These are phyloP conservation scores for Solanum phureja DNA, from an alignment of 257 asterid species.

Conservation along the genomic window DNA sequence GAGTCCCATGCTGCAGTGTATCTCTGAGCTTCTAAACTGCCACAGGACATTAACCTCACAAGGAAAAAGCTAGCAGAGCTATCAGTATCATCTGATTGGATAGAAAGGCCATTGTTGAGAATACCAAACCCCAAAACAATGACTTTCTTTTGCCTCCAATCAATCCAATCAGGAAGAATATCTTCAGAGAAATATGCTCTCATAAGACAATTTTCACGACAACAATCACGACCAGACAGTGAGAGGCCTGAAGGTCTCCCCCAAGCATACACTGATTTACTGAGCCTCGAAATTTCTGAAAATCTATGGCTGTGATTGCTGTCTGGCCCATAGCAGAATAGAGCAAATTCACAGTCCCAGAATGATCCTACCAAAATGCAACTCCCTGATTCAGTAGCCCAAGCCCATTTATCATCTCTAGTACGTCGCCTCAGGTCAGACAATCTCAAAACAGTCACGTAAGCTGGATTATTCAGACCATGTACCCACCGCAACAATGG, in stretches of 20 bases:
- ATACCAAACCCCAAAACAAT: constrained; percentile 57
- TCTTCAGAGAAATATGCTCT: constrained; percentile 38
- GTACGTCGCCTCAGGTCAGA: constrained; percentile 47
- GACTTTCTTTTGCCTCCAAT: constrained; percentile 74
- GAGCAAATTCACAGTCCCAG: constrained; percentile 52
- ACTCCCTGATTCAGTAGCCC: constrained; percentile 60
- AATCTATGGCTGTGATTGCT: constrained; percentile 5
- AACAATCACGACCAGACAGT: constrained; percentile 37
- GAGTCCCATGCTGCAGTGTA: constrained; percentile 42
- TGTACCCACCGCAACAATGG: constrained; percentile 66
- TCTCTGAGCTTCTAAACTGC: constrained; percentile 65
- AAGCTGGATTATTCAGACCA: constrained; percentile 40
- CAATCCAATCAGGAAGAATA: constrained; percentile 62
- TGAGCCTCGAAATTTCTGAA: constrained; percentile 33
- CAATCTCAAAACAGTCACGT: constrained; percentile 36
- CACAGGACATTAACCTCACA: constrained; percentile 54
- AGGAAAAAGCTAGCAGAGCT: constrained; percentile 44
- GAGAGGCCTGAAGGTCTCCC: constrained; percentile 39
- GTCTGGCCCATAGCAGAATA: constrained; percentile 64
- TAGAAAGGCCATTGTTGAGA: constrained; percentile 25
- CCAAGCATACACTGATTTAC: constrained; percentile 47
- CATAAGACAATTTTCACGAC: constrained; percentile 52
- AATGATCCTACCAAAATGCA: constrained; percentile 78
- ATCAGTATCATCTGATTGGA: constrained; percentile 17
- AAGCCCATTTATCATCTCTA: constrained; percentile 20